These are phyloP conservation scores for Clavispora vitiphila DNA, from an alignment of 805 yeast genomes.

Conservation along the genomic window DNA sequence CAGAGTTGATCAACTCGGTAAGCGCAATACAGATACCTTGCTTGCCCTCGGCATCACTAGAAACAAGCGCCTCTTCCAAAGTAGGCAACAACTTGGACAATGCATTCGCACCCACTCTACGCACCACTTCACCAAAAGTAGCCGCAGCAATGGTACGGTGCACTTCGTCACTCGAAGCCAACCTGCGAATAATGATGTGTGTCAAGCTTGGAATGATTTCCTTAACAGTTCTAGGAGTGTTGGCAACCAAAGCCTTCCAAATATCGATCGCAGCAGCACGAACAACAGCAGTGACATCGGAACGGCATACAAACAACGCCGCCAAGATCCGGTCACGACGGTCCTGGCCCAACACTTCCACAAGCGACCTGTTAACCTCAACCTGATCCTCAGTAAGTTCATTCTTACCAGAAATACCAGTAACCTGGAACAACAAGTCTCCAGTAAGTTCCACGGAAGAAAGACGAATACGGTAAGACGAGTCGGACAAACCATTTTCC, in stretches of 20 bases:
- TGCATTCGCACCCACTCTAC: slow-evolving; percentile 88
- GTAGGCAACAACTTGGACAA: slow-evolving; percentile 82
- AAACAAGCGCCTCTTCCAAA: slow-evolving; percentile 56
- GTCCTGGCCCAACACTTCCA: slow-evolving; percentile 78
- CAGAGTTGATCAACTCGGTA: slow-evolving; percentile 75
- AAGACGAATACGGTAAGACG: slow-evolving; percentile 79
- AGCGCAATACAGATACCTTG: slow-evolving; percentile 97
- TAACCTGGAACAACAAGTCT: slow-evolving; percentile 87
- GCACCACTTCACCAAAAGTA: slow-evolving; percentile 89
- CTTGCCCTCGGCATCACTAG: slow-evolving; percentile 75
- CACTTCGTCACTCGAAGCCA: slow-evolving; percentile 75
- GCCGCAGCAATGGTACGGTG: slow-evolving; percentile 88
- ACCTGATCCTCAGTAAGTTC: slow-evolving; percentile 57
- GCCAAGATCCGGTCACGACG: slow-evolving; percentile 85
- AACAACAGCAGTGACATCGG: slow-evolving; percentile 83
- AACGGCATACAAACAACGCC: slow-evolving; percentile 87
- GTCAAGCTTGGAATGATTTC: slow-evolving; percentile 86
- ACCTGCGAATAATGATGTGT: slow-evolving; percentile 68
- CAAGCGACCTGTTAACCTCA: slow-evolving; percentile 53
- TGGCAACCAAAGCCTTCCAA: slow-evolving; percentile 95
- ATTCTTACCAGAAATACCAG: slow-evolving; percentile 79
- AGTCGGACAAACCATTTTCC: slow-evolving; percentile 81
- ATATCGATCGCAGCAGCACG: slow-evolving; percentile 87
- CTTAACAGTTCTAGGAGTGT: slow-evolving; percentile 91
- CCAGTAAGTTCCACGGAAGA: slow-evolving; percentile 95